Base-by-base conservation (phyloP, 805 yeast genomes). In the Yarrowia hollandica region DNA sequence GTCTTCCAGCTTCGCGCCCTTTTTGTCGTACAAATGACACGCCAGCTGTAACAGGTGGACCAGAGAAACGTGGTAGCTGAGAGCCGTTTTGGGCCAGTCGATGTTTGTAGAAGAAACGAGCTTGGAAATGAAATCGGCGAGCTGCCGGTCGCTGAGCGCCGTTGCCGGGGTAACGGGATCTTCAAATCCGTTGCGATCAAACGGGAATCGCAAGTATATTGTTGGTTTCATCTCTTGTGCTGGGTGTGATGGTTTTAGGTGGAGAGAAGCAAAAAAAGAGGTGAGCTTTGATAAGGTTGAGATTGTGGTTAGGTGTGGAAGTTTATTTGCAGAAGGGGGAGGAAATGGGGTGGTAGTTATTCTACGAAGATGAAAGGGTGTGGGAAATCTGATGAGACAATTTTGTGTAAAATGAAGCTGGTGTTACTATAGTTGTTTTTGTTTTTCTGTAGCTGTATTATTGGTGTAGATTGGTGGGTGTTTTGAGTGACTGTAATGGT, bases 21-120 rank as follows among this genome's bases (percentile, higher is more conserved):
- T 44, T n/a, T 44, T 44, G 37, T 48, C 55, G 31, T 48, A 48
- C 38, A 48, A 31, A 22, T 48, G 55, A 16, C 38, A 48, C 2
- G 39, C 39, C 30, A 31, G 39, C 22, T 48, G 55, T 12, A 31
- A 11, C 22, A 48, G 39, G 15, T 31, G 34, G 6, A 12, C 11
- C 11, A 48, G 39, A 3, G 55, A 21, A 12, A 48, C 39, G 55
- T 48, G 38, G 30, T 31, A 48, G 1, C 28, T 22, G 9, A 15
- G 21, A 3, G 55, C 55, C 9, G n/a, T 12, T 15, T 48, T 21
- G 11, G 16, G 39, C 55, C 55, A 48, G 30, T 48, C 55, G 0
- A 48, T 11, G 11, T 28, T 8, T 9, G 16, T 9, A 4, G 9
- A 9, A 7, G 39, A 21, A 21, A 48, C 39, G n/a, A 48, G 55